A percentile compares a stretch with the other conserved stretches of the same genome.
phyloP scores from a whole-genome alignment of 2,329 filamentous ascomycete species.

The Beauveria medogensis region DNA sequence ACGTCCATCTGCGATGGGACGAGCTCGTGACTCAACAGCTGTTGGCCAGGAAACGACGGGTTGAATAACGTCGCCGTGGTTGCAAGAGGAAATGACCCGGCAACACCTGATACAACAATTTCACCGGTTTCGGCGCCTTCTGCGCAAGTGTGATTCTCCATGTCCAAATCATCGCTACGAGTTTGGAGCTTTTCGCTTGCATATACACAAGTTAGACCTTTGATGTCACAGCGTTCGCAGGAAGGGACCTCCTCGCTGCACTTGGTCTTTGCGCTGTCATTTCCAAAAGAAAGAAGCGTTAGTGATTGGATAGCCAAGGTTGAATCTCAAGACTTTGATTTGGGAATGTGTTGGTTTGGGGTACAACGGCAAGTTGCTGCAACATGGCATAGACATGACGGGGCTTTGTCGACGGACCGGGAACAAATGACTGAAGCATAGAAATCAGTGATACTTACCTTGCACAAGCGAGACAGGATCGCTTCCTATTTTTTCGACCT shows the following conservation, averaged over 20 bases:
- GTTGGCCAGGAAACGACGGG: neutral
- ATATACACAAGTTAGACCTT: neutral
- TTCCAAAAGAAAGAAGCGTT: neutral
- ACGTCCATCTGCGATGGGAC: neutral
- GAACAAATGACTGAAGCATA: neutral
- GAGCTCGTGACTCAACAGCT: neutral
- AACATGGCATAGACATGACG: no score
- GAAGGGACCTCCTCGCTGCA: neutral
- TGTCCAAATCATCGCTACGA: neutral
- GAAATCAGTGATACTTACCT: neutral
- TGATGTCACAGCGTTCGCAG: neutral
- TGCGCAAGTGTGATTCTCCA: neutral
- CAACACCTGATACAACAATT: neutral
- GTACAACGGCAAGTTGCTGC: no score
- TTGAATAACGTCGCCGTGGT: neutral
- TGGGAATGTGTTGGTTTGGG: no score
- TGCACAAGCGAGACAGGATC: neutral
- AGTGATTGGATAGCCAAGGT: neutral
- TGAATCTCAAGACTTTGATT: no score
- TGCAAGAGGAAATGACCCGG: neutral
- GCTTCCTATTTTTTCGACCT: neutral
- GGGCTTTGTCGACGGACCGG: neutral
- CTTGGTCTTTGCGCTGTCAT: neutral
- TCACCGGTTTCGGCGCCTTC: neutral
- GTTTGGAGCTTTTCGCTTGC: neutral